Base-by-base conservation (phyloP, 129 eudicot species). In the Tagetes patula region DNA sequence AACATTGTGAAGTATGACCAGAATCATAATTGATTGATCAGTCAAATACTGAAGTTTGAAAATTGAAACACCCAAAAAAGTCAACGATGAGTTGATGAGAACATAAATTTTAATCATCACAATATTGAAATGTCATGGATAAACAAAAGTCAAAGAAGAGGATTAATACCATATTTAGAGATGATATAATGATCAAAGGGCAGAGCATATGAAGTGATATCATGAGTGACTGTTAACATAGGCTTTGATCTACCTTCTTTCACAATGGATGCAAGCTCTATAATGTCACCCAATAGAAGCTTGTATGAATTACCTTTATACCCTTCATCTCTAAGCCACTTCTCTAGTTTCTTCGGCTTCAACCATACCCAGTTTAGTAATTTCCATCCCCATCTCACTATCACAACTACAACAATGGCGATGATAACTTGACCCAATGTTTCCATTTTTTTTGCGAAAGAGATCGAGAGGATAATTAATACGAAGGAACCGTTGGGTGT, bases 211-310 rank as follows among this genome's bases (percentile, higher is more conserved):
- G 64, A 39, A 39, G 39, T 50, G 50, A 80, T 70, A 30, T 80
- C 68, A 38, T 69, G 67, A 33, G 79, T 56, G 43, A 83, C 8
- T 32, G 75, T 20, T 20, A 20, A 27, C 36, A 72, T 67, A 11
- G 74, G 81, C 2, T 75, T 67, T 48, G 76, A 64, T 42, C 39
- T 54, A 3, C 72, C 70, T 50, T 69, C 55, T 2, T 56, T 58
- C 4, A 55, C 10, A 68, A 70, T 70, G 9, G 9, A 30, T 30
- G 5, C n/a, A 33, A 53, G 1, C 53, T 83, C 76, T 60, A 20
- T 76, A 36, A 54, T 40, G 53, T 84, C 84, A 11, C 87, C 84
- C 61, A 46, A 10, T 40, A 76, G 67, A 10, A 80, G 6, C 39
- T 63, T 74, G 31, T 74, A 74, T n/a, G 78, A 74, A 36, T 74